These are phyloP conservation scores for Elaeagnus macrophylla DNA, from an alignment of 306 rosid species.

Conservation along the genomic window DNA sequence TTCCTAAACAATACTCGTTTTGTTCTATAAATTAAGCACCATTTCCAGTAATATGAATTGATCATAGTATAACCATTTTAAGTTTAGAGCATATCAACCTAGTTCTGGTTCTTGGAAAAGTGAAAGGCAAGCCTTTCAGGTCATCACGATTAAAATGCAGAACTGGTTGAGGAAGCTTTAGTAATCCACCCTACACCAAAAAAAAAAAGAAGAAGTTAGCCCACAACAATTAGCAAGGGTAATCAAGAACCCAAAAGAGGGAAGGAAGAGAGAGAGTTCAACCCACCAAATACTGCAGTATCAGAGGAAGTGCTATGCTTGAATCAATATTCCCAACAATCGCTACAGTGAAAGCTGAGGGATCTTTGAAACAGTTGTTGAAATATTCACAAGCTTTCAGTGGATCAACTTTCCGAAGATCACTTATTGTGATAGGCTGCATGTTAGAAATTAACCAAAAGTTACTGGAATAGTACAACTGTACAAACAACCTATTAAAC, in stretches of 20 bases:
- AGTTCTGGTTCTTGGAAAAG: constrained; percentile 49
- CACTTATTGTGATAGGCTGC: constrained; percentile 75
- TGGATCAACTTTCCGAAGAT: constrained; percentile 82
- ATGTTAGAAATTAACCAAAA: constrained; percentile 17
- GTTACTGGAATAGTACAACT: constrained; percentile 18
- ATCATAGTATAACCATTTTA: background rate
- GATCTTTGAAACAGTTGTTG: constrained; percentile 88
- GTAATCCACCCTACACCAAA: constrained; percentile 80
- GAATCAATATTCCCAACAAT: constrained; percentile 85
- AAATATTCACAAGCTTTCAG: constrained; percentile 86
- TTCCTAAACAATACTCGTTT: background rate
- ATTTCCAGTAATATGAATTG: background rate
- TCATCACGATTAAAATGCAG: constrained; percentile 73
- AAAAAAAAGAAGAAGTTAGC: constrained; percentile 23
- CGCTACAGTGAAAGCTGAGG: constrained; percentile 78
- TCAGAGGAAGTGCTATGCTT: constrained; percentile 72
- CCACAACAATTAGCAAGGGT: constrained; percentile 15
- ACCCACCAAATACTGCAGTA: constrained; percentile 84
- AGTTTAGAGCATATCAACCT: constrained; percentile 43
- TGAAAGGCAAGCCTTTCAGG: constrained; percentile 80
- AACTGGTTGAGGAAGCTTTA: constrained; percentile 64
- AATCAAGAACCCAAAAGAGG: background rate
- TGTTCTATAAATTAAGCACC: constrained; percentile 3
- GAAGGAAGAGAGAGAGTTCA: constrained; percentile 18
- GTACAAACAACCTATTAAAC: background rate